These are phyloP conservation scores for Cylindrodendrum hubeiense DNA, from an alignment of 2,329 filamentous ascomycete species.

Conservation along the genomic window DNA sequence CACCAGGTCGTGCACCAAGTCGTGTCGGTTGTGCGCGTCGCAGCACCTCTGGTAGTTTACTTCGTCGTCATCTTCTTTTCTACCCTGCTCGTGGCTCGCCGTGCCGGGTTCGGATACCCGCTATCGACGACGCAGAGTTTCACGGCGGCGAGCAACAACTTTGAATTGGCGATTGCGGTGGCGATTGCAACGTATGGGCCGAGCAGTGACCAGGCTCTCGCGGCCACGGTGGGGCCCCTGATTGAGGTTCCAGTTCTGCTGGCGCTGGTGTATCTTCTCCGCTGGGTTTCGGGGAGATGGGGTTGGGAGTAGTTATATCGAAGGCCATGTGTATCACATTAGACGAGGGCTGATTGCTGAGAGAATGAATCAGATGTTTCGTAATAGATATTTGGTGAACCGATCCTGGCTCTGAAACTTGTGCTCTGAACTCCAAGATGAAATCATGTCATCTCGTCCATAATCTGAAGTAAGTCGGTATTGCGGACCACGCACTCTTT, in stretches of 20 bases:
- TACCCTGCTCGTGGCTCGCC: constrained; percentile 72
- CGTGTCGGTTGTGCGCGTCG: constrained; percentile 83
- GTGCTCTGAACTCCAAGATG: not conserved
- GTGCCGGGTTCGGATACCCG: constrained; percentile 80
- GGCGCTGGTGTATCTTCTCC: constrained; percentile 80
- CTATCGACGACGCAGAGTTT: constrained; percentile 84
- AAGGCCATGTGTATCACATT: not conserved
- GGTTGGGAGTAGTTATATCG: constrained; percentile 57
- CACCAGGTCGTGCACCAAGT: constrained; percentile 83
- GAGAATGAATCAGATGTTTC: not conserved
- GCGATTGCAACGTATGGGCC: constrained; percentile 85
- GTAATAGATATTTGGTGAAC: not conserved
- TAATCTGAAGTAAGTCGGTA: constrained; percentile 49
- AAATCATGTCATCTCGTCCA: constrained; percentile 45
- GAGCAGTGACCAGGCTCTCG: constrained; percentile 83
- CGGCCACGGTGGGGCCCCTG: constrained; percentile 85
- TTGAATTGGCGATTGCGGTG: constrained; percentile 91
- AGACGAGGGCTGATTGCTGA: not conserved
- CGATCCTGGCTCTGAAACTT: not conserved
- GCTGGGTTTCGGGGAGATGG: constrained; percentile 67
- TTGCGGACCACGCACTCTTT: constrained; percentile 51
- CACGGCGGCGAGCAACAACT: constrained; percentile 92
- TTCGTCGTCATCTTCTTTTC: constrained; percentile 80
- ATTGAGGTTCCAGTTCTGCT: constrained; percentile 89
- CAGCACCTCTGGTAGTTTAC: constrained; percentile 85